Percentiles rank a stretch among this genome's conserved stretches.
phyloP scores from a whole-genome alignment of 129 eudicot genomes.

The Erigeron canadensis region DNA sequence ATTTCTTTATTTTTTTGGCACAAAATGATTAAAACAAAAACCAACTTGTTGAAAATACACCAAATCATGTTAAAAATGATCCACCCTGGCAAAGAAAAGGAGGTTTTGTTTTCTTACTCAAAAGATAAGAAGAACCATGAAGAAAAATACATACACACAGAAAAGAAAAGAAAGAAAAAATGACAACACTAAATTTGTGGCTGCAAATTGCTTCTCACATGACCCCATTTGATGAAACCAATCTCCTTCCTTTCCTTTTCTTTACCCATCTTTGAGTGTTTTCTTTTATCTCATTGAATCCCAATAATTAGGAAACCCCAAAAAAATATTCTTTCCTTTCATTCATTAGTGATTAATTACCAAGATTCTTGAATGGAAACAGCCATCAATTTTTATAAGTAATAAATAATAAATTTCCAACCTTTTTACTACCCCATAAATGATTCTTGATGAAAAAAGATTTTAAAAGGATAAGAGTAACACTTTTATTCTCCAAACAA shows the following conservation, averaged over 20 bases:
- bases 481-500: conserved; percentile 22
- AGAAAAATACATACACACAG: conserved; percentile 15
- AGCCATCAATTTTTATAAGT: conserved; percentile 18
- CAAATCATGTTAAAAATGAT: conserved; percentile 18
- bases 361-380: conserved; percentile 11
- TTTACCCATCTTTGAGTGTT: conserved; percentile 18
- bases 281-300: conserved; percentile 14
- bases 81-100: conserved; percentile 41
- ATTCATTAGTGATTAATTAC: neutral
- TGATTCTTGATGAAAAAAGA: conserved; percentile 31
- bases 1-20: no score
- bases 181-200: conserved; percentile 28
- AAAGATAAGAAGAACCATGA: conserved; percentile 34
- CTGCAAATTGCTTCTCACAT: conserved; percentile 29
- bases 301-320: conserved; percentile 19
- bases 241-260: conserved; percentile 27
- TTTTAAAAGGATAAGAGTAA: conserved; percentile 31
- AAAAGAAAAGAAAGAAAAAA: neutral
- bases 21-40: neutral
- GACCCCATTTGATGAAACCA: conserved; percentile 27
- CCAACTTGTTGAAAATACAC: neutral
- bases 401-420: conserved; percentile 21
- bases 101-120: conserved; percentile 32
- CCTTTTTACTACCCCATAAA: conserved; percentile 30
- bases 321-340: conserved; percentile 8